These are phyloP conservation scores for Aspergillus oerlinghausenensis DNA, from an alignment of 2,329 filamentous ascomycete species.

Conservation along the genomic window DNA sequence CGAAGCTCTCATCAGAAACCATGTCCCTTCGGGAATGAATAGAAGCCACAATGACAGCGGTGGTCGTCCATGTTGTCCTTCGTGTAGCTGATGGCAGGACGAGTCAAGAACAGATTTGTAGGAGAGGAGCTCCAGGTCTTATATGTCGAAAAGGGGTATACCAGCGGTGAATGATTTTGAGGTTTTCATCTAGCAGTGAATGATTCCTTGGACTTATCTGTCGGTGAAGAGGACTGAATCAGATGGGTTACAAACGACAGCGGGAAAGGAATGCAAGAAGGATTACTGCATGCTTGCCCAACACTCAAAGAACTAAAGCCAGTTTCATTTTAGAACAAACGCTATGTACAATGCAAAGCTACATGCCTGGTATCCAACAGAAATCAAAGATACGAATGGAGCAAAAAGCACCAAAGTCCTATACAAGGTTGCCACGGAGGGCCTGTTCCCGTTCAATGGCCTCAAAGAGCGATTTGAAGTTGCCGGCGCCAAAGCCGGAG, in stretches of 20 bases:
- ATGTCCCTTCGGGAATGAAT: no score
- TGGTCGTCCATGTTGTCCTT: not conserved
- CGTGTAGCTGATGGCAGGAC: not conserved
- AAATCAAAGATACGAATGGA: not conserved
- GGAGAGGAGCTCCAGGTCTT: not conserved
- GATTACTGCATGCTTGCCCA: not conserved
- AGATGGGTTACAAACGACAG: not conserved
- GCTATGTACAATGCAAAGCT: not conserved
- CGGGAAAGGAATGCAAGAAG: not conserved
- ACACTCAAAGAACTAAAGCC: not conserved
- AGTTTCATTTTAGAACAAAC: not conserved
- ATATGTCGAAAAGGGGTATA: not conserved
- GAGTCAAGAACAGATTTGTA: not conserved
- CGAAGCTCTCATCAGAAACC: no score
- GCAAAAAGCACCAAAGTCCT: not conserved
- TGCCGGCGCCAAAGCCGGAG: conserved; percentile 87
- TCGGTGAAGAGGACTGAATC: not conserved
- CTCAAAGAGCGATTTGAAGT: conserved; percentile 93
- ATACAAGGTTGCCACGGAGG: conserved; percentile 69
- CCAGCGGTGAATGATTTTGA: not conserved
- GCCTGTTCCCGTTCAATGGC: conserved; percentile 93
- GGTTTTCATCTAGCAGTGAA: not conserved
- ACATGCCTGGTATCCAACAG: not conserved
- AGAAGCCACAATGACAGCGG: no score
- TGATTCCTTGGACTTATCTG: not conserved